Percentiles rank a stretch among this genome's conserved stretches.
phyloP scores from a whole-genome alignment of 176 grass and related monocot species.

The Eragrostis curvula region DNA sequence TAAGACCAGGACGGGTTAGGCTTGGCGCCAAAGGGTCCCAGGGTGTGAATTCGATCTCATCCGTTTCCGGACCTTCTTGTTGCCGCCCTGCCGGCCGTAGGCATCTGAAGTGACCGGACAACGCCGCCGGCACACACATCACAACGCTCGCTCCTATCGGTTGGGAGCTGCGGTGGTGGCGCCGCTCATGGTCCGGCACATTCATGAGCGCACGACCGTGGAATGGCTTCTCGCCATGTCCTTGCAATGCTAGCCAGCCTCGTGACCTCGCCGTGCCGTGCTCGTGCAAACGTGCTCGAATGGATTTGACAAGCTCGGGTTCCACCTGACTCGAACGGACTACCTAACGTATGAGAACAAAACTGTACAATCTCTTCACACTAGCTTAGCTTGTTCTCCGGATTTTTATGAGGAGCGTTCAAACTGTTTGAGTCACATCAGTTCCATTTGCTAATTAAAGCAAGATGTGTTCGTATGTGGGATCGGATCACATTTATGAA shows the following conservation, averaged over 20 bases:
- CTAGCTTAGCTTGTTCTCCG: too few species aligned
- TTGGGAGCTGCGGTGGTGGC: background rate
- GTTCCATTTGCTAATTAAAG: background rate
- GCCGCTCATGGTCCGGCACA: background rate
- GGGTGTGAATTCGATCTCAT: background rate
- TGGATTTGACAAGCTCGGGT: background rate
- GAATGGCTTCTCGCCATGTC: background rate
- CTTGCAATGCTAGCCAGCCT: background rate
- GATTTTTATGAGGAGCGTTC: background rate
- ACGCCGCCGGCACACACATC: background rate
- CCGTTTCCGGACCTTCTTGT: background rate
- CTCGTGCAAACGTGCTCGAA: background rate
- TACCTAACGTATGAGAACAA: background rate
- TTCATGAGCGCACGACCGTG: too few species aligned
- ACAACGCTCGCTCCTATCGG: background rate
- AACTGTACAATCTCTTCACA: too few species aligned
- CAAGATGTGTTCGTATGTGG: background rate
- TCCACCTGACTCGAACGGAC: background rate
- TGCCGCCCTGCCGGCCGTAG: background rate
- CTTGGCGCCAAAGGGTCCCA: background rate
- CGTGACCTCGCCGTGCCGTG: conserved; percentile 5
- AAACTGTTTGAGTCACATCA: background rate
- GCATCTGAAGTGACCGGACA: background rate
- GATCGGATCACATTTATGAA: background rate
- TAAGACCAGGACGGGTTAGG: background rate